A percentile compares a stretch with the other conserved stretches of the same genome.
These are phyloP conservation scores for Castanospermum australe DNA, from an alignment of 306 rosid species.

Conservation along the genomic window DNA sequence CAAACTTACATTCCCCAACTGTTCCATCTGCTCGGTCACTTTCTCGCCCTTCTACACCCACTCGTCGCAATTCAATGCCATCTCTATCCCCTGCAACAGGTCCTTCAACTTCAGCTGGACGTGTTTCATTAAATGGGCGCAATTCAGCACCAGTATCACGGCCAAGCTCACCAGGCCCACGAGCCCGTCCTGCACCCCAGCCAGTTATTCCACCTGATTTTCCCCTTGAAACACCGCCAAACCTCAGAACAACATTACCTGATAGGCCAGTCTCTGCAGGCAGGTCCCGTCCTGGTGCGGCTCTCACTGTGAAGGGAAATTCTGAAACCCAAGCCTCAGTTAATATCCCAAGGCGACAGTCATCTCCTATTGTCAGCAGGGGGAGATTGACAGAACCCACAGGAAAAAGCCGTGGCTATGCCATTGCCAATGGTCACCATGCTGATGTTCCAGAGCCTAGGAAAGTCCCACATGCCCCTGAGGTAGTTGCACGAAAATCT, in stretches of 20 bases:
- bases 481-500: slow-evolving; percentile 62
- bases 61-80: slow-evolving; percentile 65
- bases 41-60: slow-evolving; percentile 89
- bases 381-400: slow-evolving; percentile 75
- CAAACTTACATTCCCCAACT: slow-evolving; percentile 73
- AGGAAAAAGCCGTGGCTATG: slow-evolving; percentile 58
- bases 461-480: slow-evolving; percentile 57
- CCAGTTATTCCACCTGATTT: slow-evolving; percentile 89
- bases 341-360: slow-evolving; percentile 60
- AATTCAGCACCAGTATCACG: slow-evolving; percentile 72
- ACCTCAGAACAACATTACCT: slow-evolving; percentile 85
- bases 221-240: slow-evolving; percentile 91
- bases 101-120: slow-evolving; percentile 54
- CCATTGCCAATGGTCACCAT: slow-evolving; percentile 62
- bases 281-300: slow-evolving; percentile 72
- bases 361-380: slow-evolving; percentile 74
- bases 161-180: slow-evolving; percentile 88
- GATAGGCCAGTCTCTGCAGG: slow-evolving; percentile 98
- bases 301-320: slow-evolving; percentile 53
- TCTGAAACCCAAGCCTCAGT: slow-evolving; percentile 54
- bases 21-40: slow-evolving; percentile 55
- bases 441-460: slow-evolving; percentile 60
- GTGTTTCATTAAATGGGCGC: slow-evolving; percentile 61
- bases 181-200: slow-evolving; percentile 75
- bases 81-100: slow-evolving; percentile 54